Evolutionary conservation across 257 asterid species (phyloP), one percentile per base, ranked within the genome.

Genomic region (Ocimum tenuiflorum): DNA sequence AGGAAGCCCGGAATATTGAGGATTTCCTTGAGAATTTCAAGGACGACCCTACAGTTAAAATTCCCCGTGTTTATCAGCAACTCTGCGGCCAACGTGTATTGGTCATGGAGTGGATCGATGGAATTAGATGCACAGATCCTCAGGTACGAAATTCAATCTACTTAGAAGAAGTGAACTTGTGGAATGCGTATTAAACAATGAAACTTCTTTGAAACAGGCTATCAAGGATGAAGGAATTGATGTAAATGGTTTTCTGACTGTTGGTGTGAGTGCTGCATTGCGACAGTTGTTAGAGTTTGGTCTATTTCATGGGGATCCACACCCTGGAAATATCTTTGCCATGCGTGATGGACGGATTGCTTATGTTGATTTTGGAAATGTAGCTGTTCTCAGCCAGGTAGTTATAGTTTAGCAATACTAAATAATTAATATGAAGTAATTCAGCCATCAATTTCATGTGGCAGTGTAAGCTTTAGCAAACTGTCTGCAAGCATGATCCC

Each of bases 71-170:
- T 72, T 94, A 90, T 78, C 85, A 75, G 79, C 78, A 88, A 77
- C 95, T 94, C 35, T 90, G 78, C 74, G 99, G 99, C 78, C 50
- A 94, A 68, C 95, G 89, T 22, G 99, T 94, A 73, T 75, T 94
- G 65, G 99, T 94, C 69, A 94, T 94, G 99, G 99, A 94, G 80
- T 94, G 99, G 99, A 94, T 94, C 69, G 99, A 94, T 88, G 99
- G 99, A 65, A 85, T 94, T 67, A 83, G 99, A 52, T 90, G 99
- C 95, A 94, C 97, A 8, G 90, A 94, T 51, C 97, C 99, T 72
- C 95, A 90, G 99, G 99, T 92, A 74, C 50, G 45, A 27, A 35
- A 23, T 50, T 38, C 60, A 41, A 60, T 52, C 52, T 48, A 62
- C 35, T 58, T 49, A 52, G 14, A 22, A 51, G 63, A 48, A 60